Evolutionary conservation across 345 rosid genomes (phyloP), one percentile per base, ranked within the genome.

Genomic region (Eucalyptus marginata): DNA sequence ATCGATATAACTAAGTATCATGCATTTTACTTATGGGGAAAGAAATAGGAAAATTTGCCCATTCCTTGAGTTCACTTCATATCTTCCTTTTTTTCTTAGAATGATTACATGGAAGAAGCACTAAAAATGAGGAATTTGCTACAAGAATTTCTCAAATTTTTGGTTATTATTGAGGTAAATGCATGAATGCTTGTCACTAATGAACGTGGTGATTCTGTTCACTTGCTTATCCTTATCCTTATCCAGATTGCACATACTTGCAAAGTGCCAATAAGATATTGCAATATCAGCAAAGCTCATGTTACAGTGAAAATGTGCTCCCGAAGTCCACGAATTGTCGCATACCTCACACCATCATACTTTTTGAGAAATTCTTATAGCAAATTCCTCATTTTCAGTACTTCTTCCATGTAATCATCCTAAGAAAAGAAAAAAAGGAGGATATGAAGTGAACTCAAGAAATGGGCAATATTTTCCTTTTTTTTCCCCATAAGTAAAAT

Each of bases 91-190:
- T 84, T 90, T 86, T 40, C 62, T 11, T 86, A 97, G 99, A 98
- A 98, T 93, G 95, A 98, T 92, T 98, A 98, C 95, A 95, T 98
- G 99, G 99, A 98, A 92, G 99, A 98, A 93, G 99, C 99, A 52
- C 90, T 97, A 15, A 97, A 98, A 91, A 98, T 98, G 97, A 95
- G 99, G 91, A 97, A 98, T 90, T 90, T 98, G 90, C 94, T 96
- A 89, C 88, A 97, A 95, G 99, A 97, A 94, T 98, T 97, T 91
- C 99, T 98, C 81, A 93, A 36, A 36, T 36, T 36, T 36, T 36
- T 36, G 3, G 40, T 36, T 36, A 36, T 36, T 36, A 36, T 36
- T 36, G 4, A 36, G 40, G 40, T 36, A 36, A 36, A 36, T 36
- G 40, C 40, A 36, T 36, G 40, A 36, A 36, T 36, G 40, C 40